Base-by-base conservation (phyloP, 495 filamentous ascomycete genomes). In the Schizothecium vesticola region DNA sequence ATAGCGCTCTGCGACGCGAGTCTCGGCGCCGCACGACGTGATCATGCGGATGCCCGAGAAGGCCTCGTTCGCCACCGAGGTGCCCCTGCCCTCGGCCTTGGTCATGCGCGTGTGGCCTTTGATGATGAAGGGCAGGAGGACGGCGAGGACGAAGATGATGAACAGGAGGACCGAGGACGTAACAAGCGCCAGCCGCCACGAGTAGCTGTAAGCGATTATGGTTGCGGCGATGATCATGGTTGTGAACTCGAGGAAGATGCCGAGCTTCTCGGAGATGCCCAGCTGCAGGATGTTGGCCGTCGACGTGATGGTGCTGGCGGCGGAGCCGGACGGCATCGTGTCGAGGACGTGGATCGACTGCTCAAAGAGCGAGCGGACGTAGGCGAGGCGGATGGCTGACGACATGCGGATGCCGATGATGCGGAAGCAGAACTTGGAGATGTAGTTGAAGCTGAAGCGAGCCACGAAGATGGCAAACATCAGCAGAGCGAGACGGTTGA, bases 221-320 rank as follows among this genome's bases (percentile, higher is more conserved):
- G 87, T 88, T 23, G 88, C 82, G 0, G 84, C 80, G 23, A 88
- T 67, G 65, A 90, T 88, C 65, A 85, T 87, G 3, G 87, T 80
- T 10, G 82, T 66, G 62, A 80, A 86, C 66, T 83, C 79, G 55
- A 89, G 71, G 56, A 82, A 83, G 25, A 86, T 83, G 51, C 87
- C 87, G 10, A 88, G 84, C 73, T 90, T 90, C 76, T 90, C 87
- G 9, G 86, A 84, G 8, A 87, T 88, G 23, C 87, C 87, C 0
- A 84, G 80, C 66, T 84, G 87, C 62, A 89, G 83, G 0, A 83
- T 82, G 67, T 88, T 84, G 24, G 87, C 82, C 62, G 89, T 87
- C 29, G 78, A 74, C 24, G 81, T 88, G 56, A 91, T 89, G 21
- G 86, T 86, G 61, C 83, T 83, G 0, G 85, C 85, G 24, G 85